These are phyloP conservation scores for Euphorbia corollata DNA, from an alignment of 441 rosid species.

Conservation along the genomic window DNA sequence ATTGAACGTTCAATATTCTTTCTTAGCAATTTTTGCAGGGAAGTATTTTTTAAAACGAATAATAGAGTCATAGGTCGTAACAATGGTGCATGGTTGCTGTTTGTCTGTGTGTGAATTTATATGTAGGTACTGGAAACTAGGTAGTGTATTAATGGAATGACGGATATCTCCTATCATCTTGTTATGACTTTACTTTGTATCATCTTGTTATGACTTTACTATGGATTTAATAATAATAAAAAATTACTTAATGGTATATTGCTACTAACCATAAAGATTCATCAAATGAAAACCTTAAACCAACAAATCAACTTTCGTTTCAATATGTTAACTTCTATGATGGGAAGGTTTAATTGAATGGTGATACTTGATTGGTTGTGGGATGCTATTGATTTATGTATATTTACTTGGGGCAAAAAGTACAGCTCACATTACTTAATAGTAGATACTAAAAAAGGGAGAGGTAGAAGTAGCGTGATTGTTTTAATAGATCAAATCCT, in stretches of 20 bases:
- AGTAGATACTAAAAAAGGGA: background rate
- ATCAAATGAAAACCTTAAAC: background rate
- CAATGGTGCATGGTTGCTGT: background rate
- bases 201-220: no score
- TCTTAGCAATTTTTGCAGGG: background rate
- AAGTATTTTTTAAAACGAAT: background rate
- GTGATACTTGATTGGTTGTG: background rate
- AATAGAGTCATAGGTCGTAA: background rate
- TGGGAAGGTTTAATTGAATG: background rate
- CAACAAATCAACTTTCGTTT: background rate
- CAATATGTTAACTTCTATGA: background rate
- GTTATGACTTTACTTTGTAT: background rate
- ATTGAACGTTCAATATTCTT: background rate
- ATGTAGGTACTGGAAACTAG: background rate
- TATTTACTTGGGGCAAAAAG: background rate
- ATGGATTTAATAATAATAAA: background rate
- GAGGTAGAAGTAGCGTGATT: background rate
- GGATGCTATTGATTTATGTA: background rate
- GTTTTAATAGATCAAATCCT: background rate
- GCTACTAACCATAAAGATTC: background rate
- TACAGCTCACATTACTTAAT: background rate
- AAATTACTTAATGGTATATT: background rate
- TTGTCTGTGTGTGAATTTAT: background rate
- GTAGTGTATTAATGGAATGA: background rate
- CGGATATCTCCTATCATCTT: background rate